Conservation (phyloP, 305 asterid species). For the Plantago rigida region DNA sequence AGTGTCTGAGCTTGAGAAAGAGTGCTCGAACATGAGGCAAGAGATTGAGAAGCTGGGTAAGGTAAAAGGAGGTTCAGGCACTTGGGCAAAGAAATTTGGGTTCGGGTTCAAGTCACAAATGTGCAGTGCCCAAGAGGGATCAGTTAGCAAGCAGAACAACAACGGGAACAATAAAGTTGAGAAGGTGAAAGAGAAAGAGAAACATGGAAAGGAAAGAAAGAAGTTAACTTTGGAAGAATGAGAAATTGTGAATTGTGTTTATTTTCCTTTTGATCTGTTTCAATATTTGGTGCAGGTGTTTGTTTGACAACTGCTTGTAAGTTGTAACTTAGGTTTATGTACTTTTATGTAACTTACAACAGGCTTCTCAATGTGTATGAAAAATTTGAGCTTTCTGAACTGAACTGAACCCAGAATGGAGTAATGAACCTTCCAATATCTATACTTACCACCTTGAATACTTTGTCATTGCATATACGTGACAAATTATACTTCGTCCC, state of each 20-base stretch:
- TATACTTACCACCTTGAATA: no score
- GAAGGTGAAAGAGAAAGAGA: slow-evolving; percentile 45
- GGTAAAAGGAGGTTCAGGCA: slow-evolving; percentile 40
- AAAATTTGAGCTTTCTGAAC: not conserved
- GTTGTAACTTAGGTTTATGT: slow-evolving; percentile 32
- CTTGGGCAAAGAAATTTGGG: slow-evolving; percentile 84
- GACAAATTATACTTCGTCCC: no score
- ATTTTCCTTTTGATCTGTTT: slow-evolving; percentile 12
- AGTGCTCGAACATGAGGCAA: slow-evolving; percentile 76
- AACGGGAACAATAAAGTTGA: slow-evolving; percentile 37
- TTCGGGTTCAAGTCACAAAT: slow-evolving; percentile 74
- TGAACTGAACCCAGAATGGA: no score
- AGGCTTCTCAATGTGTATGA: slow-evolving; percentile 16
- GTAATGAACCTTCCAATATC: not conserved
- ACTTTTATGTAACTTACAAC: slow-evolving; percentile 28
- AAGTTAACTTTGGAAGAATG: slow-evolving; percentile 35
- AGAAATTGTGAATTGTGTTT: slow-evolving; percentile 16
- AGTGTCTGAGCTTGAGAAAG: slow-evolving; percentile 84
- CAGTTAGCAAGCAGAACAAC: slow-evolving; percentile 61
- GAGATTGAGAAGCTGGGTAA: slow-evolving; percentile 81
- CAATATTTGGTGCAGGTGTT: not conserved
- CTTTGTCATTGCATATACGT: no score
- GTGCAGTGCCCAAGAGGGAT: slow-evolving; percentile 96
- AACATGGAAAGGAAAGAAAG: slow-evolving; percentile 49
- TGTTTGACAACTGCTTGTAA: slow-evolving; percentile 15